Conservation (phyloP, 2,329 filamentous ascomycete genomes). For the Microcyclospora tardicrescens region DNA sequence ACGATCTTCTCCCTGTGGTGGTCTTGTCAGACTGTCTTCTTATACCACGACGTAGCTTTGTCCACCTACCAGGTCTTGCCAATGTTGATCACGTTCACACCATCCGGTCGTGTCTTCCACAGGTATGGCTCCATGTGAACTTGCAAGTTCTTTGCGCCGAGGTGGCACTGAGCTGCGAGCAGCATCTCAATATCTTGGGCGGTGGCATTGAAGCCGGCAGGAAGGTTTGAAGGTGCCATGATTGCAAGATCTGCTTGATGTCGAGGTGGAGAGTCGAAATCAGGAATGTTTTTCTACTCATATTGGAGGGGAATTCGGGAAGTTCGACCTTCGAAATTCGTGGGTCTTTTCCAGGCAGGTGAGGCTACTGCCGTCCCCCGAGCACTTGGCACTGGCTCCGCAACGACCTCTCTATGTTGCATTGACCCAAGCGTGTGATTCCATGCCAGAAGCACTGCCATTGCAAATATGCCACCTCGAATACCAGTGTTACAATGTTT, state of each 20-base stretch:
- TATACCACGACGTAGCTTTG: background rate
- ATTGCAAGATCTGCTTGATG: constrained; percentile 37
- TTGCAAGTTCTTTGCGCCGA: constrained; percentile 98
- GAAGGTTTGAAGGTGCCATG: constrained; percentile 92
- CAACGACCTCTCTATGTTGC: background rate
- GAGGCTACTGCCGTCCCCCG: background rate
- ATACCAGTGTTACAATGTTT: constrained; percentile 33
- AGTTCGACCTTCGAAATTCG: constrained; percentile 2
- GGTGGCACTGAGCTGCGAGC: constrained; percentile 88
- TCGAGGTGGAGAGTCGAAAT: background rate
- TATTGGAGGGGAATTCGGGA: background rate
- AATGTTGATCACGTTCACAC: constrained; percentile 98
- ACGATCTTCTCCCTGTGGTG: constrained; percentile 91
- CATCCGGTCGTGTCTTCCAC: constrained; percentile 98
- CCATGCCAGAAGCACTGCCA: background rate
- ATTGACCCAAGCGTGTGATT: no score
- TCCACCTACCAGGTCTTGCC: constrained; percentile 91
- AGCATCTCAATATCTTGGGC: constrained; percentile 99
- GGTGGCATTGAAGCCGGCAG: constrained; percentile 91
- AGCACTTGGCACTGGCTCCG: background rate
- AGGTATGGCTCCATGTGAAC: constrained; percentile 99
- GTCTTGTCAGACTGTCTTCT: constrained; percentile 6
- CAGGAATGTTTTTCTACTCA: no score
- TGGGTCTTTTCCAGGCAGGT: constrained; percentile 1
- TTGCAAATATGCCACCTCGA: constrained; percentile 33